Conservation (phyloP, 768 basidiomycete genomes). For the Leccinellum luteum region DNA sequence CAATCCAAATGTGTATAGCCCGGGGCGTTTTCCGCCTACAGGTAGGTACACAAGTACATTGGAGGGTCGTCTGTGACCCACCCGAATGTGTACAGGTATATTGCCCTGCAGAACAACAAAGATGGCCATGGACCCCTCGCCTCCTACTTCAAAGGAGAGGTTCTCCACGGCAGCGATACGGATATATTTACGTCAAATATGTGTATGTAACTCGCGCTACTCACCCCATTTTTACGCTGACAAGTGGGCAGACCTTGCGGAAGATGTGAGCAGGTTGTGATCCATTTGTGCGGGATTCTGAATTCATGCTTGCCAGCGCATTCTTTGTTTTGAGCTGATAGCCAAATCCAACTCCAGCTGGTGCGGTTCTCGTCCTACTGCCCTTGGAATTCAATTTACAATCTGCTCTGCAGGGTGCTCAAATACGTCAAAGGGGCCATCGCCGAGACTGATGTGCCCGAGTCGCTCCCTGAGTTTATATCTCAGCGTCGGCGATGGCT, state of each 20-base stretch:
- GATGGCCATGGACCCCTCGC: constrained; percentile 83
- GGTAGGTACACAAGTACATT: constrained; percentile 32
- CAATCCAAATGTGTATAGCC: constrained; percentile 46
- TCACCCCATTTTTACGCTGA: constrained; percentile 4
- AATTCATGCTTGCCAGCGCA: constrained; percentile 52
- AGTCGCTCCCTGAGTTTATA: constrained; percentile 90
- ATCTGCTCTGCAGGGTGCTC: constrained; percentile 64
- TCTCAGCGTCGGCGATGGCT: constrained; percentile 87
- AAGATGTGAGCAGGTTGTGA: constrained; percentile 58
- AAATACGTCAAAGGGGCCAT: constrained; percentile 94
- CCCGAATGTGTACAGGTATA: constrained; percentile 48
- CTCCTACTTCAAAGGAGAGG: constrained; percentile 97
- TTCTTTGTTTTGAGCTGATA: constrained; percentile 77
- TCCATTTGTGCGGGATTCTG: neutral
- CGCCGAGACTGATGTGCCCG: constrained; percentile 93
- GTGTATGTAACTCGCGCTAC: constrained; percentile 54
- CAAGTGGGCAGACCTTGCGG: constrained; percentile 68
- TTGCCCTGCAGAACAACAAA: constrained; percentile 84
- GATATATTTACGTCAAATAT: constrained; percentile 96
- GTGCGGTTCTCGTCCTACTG: constrained; percentile 37
- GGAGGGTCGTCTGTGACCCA: neutral
- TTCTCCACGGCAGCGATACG: constrained; percentile 76
- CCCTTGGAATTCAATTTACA: neutral
- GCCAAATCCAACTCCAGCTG: constrained; percentile 78
- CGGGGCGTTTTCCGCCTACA: constrained; percentile 93